A percentile compares a stretch with the other conserved stretches of the same genome.
Conservation (phyloP, 306 rosid genomes). For the Echinosophora koreensis region DNA sequence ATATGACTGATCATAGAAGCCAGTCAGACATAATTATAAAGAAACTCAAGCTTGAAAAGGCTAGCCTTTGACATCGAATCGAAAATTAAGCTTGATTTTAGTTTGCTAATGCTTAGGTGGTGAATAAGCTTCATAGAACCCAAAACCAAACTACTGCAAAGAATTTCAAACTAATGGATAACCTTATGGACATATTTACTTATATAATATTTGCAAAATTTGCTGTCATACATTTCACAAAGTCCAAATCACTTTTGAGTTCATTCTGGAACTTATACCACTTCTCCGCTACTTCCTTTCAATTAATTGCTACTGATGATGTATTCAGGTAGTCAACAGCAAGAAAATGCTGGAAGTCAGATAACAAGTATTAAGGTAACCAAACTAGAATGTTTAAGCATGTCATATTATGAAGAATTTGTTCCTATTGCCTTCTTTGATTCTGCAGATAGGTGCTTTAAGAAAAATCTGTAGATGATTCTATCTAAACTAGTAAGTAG, state of each 20-base stretch:
- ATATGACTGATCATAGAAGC: conserved; percentile 28
- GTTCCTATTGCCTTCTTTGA: conserved; percentile 11
- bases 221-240: conserved; percentile 13
- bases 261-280: conserved; percentile 25
- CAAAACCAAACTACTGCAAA: conserved; percentile 8
- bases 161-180: conserved; percentile 16
- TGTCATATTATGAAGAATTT: conserved; percentile 36
- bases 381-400: not conserved
- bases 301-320: conserved; percentile 53
- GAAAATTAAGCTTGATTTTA: conserved; percentile 23
- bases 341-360: conserved; percentile 57
- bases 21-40: not conserved
- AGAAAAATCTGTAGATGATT: conserved; percentile 22
- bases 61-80: conserved; percentile 27
- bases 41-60: conserved; percentile 10
- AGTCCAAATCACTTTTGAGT: conserved; percentile 19
- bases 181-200: not conserved
- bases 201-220: conserved; percentile 23
- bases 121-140: conserved; percentile 15
- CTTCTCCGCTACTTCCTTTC: conserved; percentile 43
- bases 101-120: conserved; percentile 22
- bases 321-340: conserved; percentile 66
- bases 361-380: conserved; percentile 70
- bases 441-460: conserved; percentile 20
- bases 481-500: conserved; percentile 7